A percentile compares a stretch with the other conserved stretches of the same genome.
Conservation (phyloP, 306 rosid genomes). For the Malus orientalis region DNA sequence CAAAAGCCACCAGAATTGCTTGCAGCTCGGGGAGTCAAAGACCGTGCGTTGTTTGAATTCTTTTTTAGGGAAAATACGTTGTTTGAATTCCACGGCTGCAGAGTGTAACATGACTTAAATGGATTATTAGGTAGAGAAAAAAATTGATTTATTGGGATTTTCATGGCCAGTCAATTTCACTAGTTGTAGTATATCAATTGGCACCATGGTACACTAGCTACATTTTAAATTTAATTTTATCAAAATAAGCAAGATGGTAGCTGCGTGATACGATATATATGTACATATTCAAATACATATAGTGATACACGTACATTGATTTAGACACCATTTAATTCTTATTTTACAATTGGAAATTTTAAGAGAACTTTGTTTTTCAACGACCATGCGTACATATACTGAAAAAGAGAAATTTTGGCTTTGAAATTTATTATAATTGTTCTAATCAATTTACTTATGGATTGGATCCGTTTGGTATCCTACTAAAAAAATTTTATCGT, state of each 20-base stretch:
- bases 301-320: background rate
- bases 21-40: background rate
- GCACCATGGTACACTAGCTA: background rate
- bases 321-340: background rate
- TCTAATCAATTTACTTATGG: no score
- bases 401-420: background rate
- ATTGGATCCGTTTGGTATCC: no score
- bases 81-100: slow-evolving; percentile 13
- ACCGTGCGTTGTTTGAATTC: background rate
- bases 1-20: slow-evolving; percentile 2
- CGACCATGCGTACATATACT: background rate
- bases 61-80: no score
- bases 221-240: background rate
- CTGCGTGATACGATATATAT: background rate
- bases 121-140: background rate
- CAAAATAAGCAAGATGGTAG: background rate
- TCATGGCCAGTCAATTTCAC: background rate
- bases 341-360: background rate
- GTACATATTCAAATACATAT: background rate
- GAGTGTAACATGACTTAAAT: background rate
- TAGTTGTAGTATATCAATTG: background rate
- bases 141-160: background rate
- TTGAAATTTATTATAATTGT: background rate
- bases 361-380: background rate
- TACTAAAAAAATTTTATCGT: no score